Evolutionary conservation across 257 asterid species (phyloP).

Genomic region (Galeopsis tetrahit): DNA sequence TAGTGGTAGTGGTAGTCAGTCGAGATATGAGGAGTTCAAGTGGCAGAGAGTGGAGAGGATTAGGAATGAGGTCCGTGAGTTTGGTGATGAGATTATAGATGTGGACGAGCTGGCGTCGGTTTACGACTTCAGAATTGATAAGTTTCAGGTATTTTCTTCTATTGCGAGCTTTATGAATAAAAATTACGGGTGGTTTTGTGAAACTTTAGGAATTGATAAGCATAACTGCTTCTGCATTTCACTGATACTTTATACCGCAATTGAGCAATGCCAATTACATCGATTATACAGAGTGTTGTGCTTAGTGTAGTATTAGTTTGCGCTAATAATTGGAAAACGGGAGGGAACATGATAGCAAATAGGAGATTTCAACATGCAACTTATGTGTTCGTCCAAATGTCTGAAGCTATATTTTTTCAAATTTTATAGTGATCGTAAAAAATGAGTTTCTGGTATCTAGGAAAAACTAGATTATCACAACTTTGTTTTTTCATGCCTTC

Average conservation of each 20-base stretch:
- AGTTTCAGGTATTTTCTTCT: slow-evolving; percentile 69
- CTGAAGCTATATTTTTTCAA: not conserved
- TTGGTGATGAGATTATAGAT: slow-evolving; percentile 80
- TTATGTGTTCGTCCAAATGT: slow-evolving; percentile 31
- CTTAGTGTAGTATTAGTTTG: not conserved
- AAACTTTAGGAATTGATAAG: slow-evolving; percentile 15
- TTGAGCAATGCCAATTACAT: not conserved
- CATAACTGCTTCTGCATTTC: slow-evolving; percentile 2
- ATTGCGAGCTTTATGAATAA: not conserved
- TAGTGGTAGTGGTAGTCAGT: slow-evolving; percentile 26
- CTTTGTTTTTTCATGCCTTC: not conserved
- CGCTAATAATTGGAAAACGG: not conserved
- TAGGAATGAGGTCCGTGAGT: slow-evolving; percentile 79
- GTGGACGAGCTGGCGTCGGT: slow-evolving; percentile 86
- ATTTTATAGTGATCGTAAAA: not conserved
- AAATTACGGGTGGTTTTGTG: not conserved
- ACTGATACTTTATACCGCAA: slow-evolving; percentile 1
- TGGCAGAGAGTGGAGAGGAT: slow-evolving; percentile 96
- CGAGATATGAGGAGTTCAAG: slow-evolving; percentile 73
- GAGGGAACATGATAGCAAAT: not conserved
- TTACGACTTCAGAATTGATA: slow-evolving; percentile 86
- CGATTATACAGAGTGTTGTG: not conserved
- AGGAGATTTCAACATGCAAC: not conserved
- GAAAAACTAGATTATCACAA: not conserved
- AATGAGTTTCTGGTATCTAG: not conserved